Evolutionary conservation across 2,329 filamentous ascomycete genomes (phyloP), one percentile per base, ranked within the genome.

Genomic region (Paramyrothecium roridum): DNA sequence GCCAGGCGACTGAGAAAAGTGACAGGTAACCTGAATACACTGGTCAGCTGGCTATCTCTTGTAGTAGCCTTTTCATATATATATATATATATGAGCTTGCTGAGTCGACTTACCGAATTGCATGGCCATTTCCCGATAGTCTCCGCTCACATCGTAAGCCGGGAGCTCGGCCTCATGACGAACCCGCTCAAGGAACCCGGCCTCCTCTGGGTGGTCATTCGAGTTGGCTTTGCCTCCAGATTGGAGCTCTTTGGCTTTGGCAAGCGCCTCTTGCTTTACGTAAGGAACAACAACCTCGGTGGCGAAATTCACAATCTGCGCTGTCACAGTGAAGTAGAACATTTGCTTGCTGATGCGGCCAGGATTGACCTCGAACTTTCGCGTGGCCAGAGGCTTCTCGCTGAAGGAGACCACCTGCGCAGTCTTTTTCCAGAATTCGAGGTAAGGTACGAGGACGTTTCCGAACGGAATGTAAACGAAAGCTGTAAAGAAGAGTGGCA

Each of bases 391-490:
- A 53, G 90, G 82, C 67, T 91, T 87, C 57, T 93, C 87, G 61
- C 89, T 84, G 54, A 90, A 85, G 0, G 88, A 88, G 61, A 96
- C 87, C 1, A 86, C 86, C 65, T 86, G 85, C 1, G 93, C 89
- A 0, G 88, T 86, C 16, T 87, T 74, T 58, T 85, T 83, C 75
- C 96, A 93, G 56, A 97, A 76, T 63, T 96, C 87, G 4, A 99
- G 84, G 67, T 96, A 89, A 0, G 95, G 93, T 0, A 95, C 85
- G 12, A 99, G 84, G 48, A 91, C 73, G 57, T 86, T 85, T 16
- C 91, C 93, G 64, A 98, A 98, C 0, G 93, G 93, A 20, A 96
- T 90, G 65, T 97, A 98, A 59, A 97, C 86, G 63, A 97, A 98
- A 0, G 93, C 91, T 0, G 93, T 97, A 19, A 98, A 82, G 67